phyloP scores from a whole-genome alignment of 78 protist genomes.

The Dictyostelium firmibasis region DNA sequence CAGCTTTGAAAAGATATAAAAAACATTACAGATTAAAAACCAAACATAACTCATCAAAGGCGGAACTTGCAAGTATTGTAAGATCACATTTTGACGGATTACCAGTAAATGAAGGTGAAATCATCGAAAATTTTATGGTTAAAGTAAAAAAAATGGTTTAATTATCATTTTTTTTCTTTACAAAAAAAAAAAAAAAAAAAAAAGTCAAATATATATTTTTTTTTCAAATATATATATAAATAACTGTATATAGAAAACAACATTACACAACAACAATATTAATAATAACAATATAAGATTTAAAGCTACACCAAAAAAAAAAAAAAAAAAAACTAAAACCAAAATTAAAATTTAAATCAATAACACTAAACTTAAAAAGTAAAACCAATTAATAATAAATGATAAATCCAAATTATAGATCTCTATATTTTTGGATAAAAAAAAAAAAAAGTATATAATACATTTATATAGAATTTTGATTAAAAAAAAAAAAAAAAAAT shows the following conservation, averaged over 20 bases:
- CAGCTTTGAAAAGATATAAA: slow-evolving; percentile 66
- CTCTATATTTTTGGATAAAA: neutral
- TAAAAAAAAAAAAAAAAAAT: no score
- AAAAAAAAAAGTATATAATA: no score
- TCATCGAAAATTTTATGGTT: slow-evolving; percentile 64
- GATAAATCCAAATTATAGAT: neutral
- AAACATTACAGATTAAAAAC: slow-evolving; percentile 70
- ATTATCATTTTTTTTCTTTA: neutral
- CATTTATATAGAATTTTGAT: neutral
- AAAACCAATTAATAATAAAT: no score
- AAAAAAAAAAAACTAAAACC: neutral
- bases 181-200: neutral
- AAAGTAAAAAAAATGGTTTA: slow-evolving; percentile 44
- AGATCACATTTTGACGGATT: slow-evolving; percentile 54
- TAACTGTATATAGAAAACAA: neutral
- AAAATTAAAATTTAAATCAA: neutral
- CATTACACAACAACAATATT: neutral
- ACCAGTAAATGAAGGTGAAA: slow-evolving; percentile 67
- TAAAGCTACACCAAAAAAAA: no score
- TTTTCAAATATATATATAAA: neutral
- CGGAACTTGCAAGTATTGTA: slow-evolving; percentile 59
- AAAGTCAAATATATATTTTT: neutral
- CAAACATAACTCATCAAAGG: slow-evolving; percentile 61
- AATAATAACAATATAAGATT: neutral
- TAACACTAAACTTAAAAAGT: neutral